Evolutionary conservation across 2,329 filamentous ascomycete species (phyloP), one percentile per base, ranked within the genome.

Genomic region (Colletotrichum caudatum): DNA sequence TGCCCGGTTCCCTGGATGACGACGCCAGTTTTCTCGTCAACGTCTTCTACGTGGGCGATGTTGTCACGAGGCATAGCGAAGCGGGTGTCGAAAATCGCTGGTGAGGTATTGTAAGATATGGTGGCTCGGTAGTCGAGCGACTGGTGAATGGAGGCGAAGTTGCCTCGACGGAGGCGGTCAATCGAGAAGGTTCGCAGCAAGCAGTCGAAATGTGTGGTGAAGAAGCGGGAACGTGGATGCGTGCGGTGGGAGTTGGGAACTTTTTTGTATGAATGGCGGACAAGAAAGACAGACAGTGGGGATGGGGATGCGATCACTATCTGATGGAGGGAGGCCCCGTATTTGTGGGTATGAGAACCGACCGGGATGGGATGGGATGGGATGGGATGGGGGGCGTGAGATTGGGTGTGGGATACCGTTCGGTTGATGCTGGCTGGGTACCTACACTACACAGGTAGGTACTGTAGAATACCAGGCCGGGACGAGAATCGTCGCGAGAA

Each of bases 41-140:
- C 85, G 67, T 88, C 87, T 77, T 89, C 84, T 69, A 87, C 81
- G 77, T 84, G 84, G 69, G 83, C 83, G 66, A 84, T 80, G 75
- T 71, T 71, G 74, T 62, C 72, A 75, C 74, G 79, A 78, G 76
- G 80, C 86, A 88, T 88, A 77, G 77, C 80, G 78, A 74, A 73
- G 59, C 73, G 64, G 64, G 61, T 74, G 59, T 66, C 61, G 73
- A 62, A 54, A 73, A 73, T 74, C 62, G 75, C 72, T 61, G 44
- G 35, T 26, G 37, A 58, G 18, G 33, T 29, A 50, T 50, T 37
- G 48, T 26, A 23, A 41, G 41, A 50, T 57, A 9, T 20, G 37
- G 14, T 54, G 50, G 66, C 66, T 72, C 66, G 60, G 39, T 59
- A 61, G 69, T 56, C 65, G 61, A 66, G 67, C 70, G 67, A 62